Conservation (phyloP, 768 basidiomycete species). For the Russula dissimulans region DNA sequence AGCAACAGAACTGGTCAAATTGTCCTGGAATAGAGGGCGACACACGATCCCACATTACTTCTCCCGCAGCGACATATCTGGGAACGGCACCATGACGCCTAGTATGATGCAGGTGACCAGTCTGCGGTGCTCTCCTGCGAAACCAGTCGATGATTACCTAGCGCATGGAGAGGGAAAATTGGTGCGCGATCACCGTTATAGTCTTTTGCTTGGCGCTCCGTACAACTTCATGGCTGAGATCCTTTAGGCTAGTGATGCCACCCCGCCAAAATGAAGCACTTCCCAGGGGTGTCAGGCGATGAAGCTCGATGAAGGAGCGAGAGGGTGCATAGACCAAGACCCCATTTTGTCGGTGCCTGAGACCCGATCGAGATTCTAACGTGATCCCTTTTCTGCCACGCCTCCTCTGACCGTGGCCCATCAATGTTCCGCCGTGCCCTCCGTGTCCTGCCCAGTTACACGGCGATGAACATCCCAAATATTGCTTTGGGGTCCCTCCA, state of each 20-base stretch:
- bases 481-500: background rate
- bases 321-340: background rate
- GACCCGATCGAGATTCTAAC: background rate
- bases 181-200: no score
- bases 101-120: background rate
- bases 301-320: background rate
- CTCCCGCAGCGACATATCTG: background rate
- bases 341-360: slow-evolving; percentile 2
- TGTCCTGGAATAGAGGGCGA: background rate
- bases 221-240: background rate
- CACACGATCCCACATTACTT: no score
- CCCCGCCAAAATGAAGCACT: background rate
- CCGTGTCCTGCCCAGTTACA: background rate
- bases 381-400: background rate
- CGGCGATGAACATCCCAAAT: slow-evolving; percentile 7
- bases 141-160: no score
- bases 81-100: background rate
- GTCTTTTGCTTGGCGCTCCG: background rate
- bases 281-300: background rate
- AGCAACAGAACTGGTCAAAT: background rate
- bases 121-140: no score
- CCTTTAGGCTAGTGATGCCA: background rate
- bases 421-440: background rate
- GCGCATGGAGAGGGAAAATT: no score
- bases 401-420: background rate